phyloP scores from a whole-genome alignment of 768 basidiomycete genomes.

The Stropharia rugosoannulata region DNA sequence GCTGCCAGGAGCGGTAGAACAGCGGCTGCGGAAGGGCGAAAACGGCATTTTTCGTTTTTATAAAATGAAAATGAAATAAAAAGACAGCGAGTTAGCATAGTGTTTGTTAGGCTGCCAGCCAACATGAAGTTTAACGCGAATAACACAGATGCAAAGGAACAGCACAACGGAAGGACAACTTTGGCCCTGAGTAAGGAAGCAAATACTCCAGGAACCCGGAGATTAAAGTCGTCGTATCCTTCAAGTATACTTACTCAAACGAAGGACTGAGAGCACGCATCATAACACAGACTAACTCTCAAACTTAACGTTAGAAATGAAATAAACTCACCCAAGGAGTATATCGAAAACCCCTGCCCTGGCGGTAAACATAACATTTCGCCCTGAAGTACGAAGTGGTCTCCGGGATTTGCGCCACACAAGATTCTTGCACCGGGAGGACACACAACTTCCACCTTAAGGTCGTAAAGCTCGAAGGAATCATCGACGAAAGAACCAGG shows the following conservation, averaged over 20 bases:
- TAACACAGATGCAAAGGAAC: too few relatives aligned
- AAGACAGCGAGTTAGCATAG: neutral
- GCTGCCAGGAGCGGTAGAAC: constrained; percentile 68
- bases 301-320: too few relatives aligned
- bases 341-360: constrained; percentile 67
- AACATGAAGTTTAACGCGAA: too few relatives aligned
- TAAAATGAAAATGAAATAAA: neutral
- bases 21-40: constrained; percentile 37
- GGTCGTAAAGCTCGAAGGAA: constrained; percentile 60
- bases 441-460: constrained; percentile 62
- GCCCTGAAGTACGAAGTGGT: constrained; percentile 61
- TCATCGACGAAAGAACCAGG: constrained; percentile 25
- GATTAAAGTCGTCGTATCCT: too few relatives aligned
- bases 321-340: constrained; percentile 49
- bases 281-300: too few relatives aligned
- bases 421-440: constrained; percentile 55
- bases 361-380: constrained; percentile 64
- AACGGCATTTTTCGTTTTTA: neutral
- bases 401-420: constrained; percentile 65
- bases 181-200: too few relatives aligned
- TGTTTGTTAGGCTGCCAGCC: too few relatives aligned
- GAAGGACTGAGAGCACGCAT: too few relatives aligned
- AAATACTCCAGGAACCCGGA: too few relatives aligned
- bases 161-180: too few relatives aligned
- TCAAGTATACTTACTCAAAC: too few relatives aligned